Evolutionary conservation across 148 eudicot species (phyloP).

Genomic region (Silene latifolia): DNA sequence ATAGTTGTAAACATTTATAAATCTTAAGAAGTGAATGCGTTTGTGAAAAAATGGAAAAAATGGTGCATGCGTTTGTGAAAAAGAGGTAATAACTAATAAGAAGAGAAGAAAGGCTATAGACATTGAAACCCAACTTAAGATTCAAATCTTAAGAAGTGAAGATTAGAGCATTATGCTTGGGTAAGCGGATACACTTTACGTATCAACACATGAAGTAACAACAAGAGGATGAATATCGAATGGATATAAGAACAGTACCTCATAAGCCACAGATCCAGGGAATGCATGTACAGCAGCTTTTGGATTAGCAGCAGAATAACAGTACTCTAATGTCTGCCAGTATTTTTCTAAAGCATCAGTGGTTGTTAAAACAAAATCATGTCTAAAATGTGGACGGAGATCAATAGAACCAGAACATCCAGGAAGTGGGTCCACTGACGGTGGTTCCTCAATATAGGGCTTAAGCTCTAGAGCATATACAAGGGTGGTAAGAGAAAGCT

Average conservation of each 20-base stretch:
- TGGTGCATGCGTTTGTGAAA: neutral
- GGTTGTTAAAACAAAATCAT: constrained; percentile 81
- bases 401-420: constrained; percentile 46
- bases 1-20: neutral
- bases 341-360: constrained; percentile 79
- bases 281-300: constrained; percentile 88
- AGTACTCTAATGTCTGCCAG: constrained; percentile 94
- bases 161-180: neutral
- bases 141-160: neutral
- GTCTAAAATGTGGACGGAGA: constrained; percentile 86
- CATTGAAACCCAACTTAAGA: neutral
- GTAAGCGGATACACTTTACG: neutral
- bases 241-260: constrained; percentile 43
- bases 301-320: constrained; percentile 82
- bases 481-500: constrained; percentile 54
- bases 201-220: neutral
- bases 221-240: neutral
- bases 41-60: neutral
- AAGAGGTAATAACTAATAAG: neutral
- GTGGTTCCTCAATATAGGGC: constrained; percentile 96
- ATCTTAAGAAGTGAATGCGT: neutral
- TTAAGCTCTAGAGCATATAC: constrained; percentile 76
- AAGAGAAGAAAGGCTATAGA: neutral
- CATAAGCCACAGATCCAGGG: constrained; percentile 84
- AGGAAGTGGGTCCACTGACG: constrained; percentile 36